These are phyloP conservation scores for Clarkia xantiana DNA, from an alignment of 345 rosid species.

Conservation along the genomic window DNA sequence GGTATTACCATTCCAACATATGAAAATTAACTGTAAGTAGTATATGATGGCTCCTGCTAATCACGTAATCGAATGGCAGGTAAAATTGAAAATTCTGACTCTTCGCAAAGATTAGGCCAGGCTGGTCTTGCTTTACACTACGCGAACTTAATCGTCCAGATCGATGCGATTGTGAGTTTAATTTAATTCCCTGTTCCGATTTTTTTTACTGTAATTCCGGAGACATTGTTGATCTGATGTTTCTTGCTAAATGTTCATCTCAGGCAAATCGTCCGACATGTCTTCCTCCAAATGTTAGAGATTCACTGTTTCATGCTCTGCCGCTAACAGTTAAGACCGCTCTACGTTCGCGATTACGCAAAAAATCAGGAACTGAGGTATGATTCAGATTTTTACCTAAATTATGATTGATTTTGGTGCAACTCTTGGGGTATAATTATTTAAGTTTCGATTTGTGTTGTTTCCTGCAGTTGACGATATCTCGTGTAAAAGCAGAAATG, in stretches of 20 bases:
- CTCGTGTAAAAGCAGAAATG: slow-evolving; percentile 68
- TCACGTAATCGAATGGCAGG: too few relatives aligned
- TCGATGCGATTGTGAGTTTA: slow-evolving; percentile 64
- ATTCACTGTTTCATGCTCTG: slow-evolving; percentile 47
- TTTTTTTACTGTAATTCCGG: background rate
- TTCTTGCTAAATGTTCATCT: background rate
- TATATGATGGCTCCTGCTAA: background rate
- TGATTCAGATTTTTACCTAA: too few relatives aligned
- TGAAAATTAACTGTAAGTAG: too few relatives aligned
- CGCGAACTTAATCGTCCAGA: slow-evolving; percentile 62
- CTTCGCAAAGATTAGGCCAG: slow-evolving; percentile 46
- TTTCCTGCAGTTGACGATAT: slow-evolving; percentile 39
- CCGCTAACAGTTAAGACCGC: slow-evolving; percentile 47
- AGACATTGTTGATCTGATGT: background rate
- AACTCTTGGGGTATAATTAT: background rate
- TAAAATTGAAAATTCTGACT: slow-evolving; percentile 3
- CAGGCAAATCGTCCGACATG: slow-evolving; percentile 65
- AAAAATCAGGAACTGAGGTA: too few relatives aligned
- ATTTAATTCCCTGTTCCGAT: background rate
- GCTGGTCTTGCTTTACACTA: slow-evolving; percentile 86
- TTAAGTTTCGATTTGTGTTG: background rate
- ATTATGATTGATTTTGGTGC: too few relatives aligned
- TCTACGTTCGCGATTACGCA: slow-evolving; percentile 34
- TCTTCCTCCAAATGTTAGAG: slow-evolving; percentile 63
- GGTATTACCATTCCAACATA: slow-evolving; percentile 20